Evolutionary conservation across 2,329 filamentous ascomycete species (phyloP), one percentile per base, ranked within the genome.

Genomic region (Neofusicoccum umdonicola): DNA sequence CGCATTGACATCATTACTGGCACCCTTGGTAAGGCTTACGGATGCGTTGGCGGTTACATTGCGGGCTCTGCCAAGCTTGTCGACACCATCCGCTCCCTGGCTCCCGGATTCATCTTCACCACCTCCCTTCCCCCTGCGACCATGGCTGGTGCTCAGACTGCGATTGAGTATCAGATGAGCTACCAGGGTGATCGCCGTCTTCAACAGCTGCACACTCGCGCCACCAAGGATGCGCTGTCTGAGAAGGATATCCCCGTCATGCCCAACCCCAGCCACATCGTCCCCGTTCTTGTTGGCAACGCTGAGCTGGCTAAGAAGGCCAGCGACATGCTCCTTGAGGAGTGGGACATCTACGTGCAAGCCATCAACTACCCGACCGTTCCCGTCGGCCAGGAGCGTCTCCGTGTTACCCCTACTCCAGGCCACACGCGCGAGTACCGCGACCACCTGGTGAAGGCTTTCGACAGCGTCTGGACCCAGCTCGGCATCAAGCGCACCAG

Each of bases 311-410:
- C 95, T 66, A 97, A 95, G 84, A 84, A 89, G 71, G 95, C 95
- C 7, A 96, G 92, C 27, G 95, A 99, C 76, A 88, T 96, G 82
- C 87, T 99, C 22, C 86, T 99, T 13, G 88, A 90, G 70, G 90
- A 96, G 70, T 91, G 97, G 82, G 87, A 88, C 67, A 97, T 99
- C 75, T 99, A 99, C 76, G 95, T 99, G 31, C 95, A 99, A 81
- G 93, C 92, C 63, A 98, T 99, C 85, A 99, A 99, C 82, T 98
- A 98, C 80, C 95, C 95, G 2, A 99, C 95, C 60, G 95, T 99
- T 2, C 95, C 95, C 2, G 92, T 96, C 6, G 95, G 95, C n/a
- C 93, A 99, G 82, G 95, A 99, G 80, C 89, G 95, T 65, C 89
- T 99, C 64, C 90, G 95, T 69, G 92, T 99, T 77, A 99, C 95